A percentile compares a stretch with the other conserved stretches of the same genome.
These are phyloP conservation scores for Globisporangium acanthophoron DNA, from an alignment of 352 stramenopile genomes.

Conservation along the genomic window DNA sequence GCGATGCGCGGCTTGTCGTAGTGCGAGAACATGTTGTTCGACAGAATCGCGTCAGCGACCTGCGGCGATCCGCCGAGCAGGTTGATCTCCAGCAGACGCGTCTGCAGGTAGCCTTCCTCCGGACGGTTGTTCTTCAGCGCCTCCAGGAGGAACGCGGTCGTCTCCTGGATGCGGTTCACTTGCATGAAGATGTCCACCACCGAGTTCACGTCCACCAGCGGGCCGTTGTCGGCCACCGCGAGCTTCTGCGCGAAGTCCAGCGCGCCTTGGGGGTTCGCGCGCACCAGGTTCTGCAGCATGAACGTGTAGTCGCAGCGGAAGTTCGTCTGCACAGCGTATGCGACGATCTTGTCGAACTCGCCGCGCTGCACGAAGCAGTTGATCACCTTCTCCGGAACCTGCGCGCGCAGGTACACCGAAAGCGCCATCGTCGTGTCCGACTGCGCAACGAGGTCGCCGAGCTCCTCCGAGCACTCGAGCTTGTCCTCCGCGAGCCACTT, in stretches of 20 bases:
- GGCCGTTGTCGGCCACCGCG: slow-evolving; percentile 91
- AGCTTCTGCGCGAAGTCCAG: slow-evolving; percentile 98
- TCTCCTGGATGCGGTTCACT: slow-evolving; percentile 98
- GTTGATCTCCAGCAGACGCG: slow-evolving; percentile 99
- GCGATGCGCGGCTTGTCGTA: slow-evolving; percentile 98
- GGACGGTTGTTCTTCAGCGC: slow-evolving; percentile 98
- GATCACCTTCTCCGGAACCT: slow-evolving; percentile 99
- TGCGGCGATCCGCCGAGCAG: slow-evolving; percentile 98
- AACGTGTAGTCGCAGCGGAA: slow-evolving; percentile 99
- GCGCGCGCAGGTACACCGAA: slow-evolving; percentile 96
- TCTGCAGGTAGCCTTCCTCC: slow-evolving; percentile 99
- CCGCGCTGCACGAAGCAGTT: slow-evolving; percentile 98
- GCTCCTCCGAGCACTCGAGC: slow-evolving; percentile 95
- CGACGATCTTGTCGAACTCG: slow-evolving; percentile 99
- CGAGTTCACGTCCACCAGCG: slow-evolving; percentile 97
- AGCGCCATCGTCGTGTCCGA: slow-evolving; percentile 98
- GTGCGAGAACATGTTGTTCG: slow-evolving; percentile 98
- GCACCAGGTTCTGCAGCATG: slow-evolving; percentile 99
- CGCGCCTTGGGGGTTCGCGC: slow-evolving; percentile 96
- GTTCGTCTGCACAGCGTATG: slow-evolving; percentile 92
- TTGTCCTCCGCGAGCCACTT: slow-evolving; percentile 99
- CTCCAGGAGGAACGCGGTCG: slow-evolving; percentile 99
- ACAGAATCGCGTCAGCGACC: slow-evolving; percentile 99
- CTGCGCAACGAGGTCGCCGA: slow-evolving; percentile 95
- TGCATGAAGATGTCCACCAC: slow-evolving; percentile 99